phyloP scores from a whole-genome alignment of 768 basidiomycete genomes.

The Galerina sulciceps region DNA sequence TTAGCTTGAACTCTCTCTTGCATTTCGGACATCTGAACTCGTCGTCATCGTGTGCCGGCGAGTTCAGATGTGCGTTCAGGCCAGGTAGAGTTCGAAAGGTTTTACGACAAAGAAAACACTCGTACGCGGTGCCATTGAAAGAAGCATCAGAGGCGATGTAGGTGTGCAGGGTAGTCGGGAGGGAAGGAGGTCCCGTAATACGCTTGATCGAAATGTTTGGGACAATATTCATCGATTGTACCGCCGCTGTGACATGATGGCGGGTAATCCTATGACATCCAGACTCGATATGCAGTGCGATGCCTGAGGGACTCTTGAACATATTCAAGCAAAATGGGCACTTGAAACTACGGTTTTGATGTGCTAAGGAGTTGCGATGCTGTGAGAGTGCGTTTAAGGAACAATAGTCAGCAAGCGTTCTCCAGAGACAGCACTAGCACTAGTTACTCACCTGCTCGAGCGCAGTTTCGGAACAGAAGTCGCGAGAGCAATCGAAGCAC shows the following conservation, averaged over 20 bases:
- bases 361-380: conserved; percentile 32
- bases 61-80: conserved; percentile 41
- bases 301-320: conserved; percentile 39
- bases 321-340: conserved; percentile 37
- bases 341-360: conserved; percentile 23
- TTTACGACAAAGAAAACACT: conserved; percentile 44
- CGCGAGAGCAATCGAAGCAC: conserved; percentile 33
- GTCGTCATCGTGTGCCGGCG: conserved; percentile 40
- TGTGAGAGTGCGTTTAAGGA: neutral
- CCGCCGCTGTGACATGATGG: conserved; percentile 38
- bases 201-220: conserved; percentile 38
- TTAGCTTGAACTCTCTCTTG: conserved; percentile 33
- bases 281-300: conserved; percentile 44
- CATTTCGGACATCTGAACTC: conserved; percentile 51
- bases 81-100: conserved; percentile 31
- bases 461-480: conserved; percentile 25
- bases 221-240: conserved; percentile 34
- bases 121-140: conserved; percentile 43
- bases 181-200: conserved; percentile 25
- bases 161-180: conserved; percentile 13
- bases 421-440: neutral
- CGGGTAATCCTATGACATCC: conserved; percentile 41
- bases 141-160: conserved; percentile 37
- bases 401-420: neutral
- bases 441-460: conserved; percentile 14